Conservation (phyloP, 1,284 basidiomycete species). For the Puccinia coronata region DNA sequence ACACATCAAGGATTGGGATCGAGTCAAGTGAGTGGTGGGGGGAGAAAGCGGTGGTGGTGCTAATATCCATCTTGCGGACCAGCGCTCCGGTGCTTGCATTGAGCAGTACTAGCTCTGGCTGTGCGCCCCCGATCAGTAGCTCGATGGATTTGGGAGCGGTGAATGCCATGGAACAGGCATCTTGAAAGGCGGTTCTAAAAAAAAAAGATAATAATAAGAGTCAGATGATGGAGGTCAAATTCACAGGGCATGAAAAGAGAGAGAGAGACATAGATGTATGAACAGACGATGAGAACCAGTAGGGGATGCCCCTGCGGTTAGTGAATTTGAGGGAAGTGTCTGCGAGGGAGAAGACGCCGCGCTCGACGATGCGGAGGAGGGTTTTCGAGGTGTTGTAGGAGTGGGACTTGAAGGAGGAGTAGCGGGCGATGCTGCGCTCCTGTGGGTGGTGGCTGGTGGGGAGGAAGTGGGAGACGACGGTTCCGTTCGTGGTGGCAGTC, state of each 20-base stretch:
- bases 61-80: constrained; percentile 45
- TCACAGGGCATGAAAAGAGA: background rate
- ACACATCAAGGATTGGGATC: constrained; percentile 46
- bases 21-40: constrained; percentile 43
- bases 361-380: constrained; percentile 58
- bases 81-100: constrained; percentile 43
- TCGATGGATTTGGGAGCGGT: constrained; percentile 34
- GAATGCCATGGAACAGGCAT: constrained; percentile 36
- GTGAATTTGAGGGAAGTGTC: constrained; percentile 59
- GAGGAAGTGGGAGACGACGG: constrained; percentile 73
- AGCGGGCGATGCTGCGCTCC: constrained; percentile 54
- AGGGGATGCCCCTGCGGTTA: constrained; percentile 58
- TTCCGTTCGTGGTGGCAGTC: constrained; percentile 76
- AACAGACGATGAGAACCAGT: constrained; percentile 56
- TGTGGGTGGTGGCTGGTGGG: constrained; percentile 66
- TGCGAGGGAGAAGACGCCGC: constrained; percentile 58
- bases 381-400: constrained; percentile 54
- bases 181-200: constrained; percentile 9
- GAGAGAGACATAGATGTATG: background rate
- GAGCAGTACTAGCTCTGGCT: constrained; percentile 49
- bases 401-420: constrained; percentile 56
- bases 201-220: background rate
- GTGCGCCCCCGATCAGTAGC: constrained; percentile 47
- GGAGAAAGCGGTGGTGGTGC: constrained; percentile 29
- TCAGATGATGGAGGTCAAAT: background rate